These are phyloP conservation scores for Osmanthus fragrans DNA, from an alignment of 257 asterid species.

Conservation along the genomic window DNA sequence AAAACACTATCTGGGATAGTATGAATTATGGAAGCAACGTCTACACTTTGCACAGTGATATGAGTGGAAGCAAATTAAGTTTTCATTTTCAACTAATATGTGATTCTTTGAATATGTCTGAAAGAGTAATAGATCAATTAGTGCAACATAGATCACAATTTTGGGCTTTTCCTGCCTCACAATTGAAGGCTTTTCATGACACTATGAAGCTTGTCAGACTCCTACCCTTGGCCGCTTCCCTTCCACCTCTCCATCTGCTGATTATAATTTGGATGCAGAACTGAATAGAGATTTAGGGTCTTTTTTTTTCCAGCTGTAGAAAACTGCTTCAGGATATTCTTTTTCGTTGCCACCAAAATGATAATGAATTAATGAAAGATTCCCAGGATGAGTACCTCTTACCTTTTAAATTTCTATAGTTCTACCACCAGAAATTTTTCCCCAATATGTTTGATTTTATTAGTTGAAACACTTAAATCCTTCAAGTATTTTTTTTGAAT, in stretches of 20 bases:
- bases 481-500: background rate
- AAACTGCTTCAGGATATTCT: background rate
- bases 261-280: background rate
- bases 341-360: constrained; percentile 3
- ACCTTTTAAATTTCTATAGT: background rate
- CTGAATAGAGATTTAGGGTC: background rate
- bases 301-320: background rate
- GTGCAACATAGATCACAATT: background rate
- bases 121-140: constrained; percentile 1
- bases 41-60: background rate
- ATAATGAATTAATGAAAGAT: background rate
- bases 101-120: background rate
- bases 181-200: background rate
- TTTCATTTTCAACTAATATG: background rate
- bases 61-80: background rate
- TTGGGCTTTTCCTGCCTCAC: background rate
- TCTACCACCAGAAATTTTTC: background rate
- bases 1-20: background rate
- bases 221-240: background rate
- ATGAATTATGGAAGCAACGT: background rate
- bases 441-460: background rate
- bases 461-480: background rate
- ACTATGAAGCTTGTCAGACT: background rate
- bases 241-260: background rate
- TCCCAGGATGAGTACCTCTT: background rate